Evolutionary conservation across 352 stramenopile genomes (phyloP), one percentile per base, ranked within the genome.

Genomic region (Peronospora destructor): DNA sequence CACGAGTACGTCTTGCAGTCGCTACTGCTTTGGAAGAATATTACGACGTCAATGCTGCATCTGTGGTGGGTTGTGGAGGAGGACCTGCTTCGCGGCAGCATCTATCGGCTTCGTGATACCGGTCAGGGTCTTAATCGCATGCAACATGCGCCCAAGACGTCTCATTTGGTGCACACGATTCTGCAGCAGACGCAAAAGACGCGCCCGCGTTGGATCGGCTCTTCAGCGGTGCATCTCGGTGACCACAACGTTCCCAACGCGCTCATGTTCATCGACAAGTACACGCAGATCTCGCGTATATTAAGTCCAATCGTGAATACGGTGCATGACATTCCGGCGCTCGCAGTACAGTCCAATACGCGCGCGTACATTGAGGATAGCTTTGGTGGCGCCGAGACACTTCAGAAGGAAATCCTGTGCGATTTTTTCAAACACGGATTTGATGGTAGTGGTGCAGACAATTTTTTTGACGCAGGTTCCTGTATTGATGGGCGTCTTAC

Each of bases 191-290:
- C 73, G 19, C 70, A 83, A 44, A 67, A 73, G 35, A 23, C 64
- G 45, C 64, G 60, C 28, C 39, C 59, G 28, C 62, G 67, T 11
- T 96, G 87, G 87, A 65, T 97, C 16, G 88, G 87, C 14, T 89
- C 70, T 1, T 95, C 75, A 35, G 84, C 97, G 2, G 94, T 97
- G 21, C 91, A 97, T 67, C 67, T 97, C 3, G 91, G 91, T 23
- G 91, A 97, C 59, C 80, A 95, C 58, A 97, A 97, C 60, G 91
- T 97, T 19, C 91, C 91, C n/a, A 97, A 97, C 45, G 90, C 91
- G 23, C 71, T 97, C 35, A 91, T 94, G 58, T 97, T 97, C 46
- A 97, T 97, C 59, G 91, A 97, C 71, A 97, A 97, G 69, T 97
- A 97, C 67, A 95, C 87, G 29, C 87, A 96, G 66, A 85, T 91